A percentile compares a stretch with the other conserved stretches of the same genome.
Conservation (phyloP, 306 rosid genomes). For the Aeschynomene evenia region DNA sequence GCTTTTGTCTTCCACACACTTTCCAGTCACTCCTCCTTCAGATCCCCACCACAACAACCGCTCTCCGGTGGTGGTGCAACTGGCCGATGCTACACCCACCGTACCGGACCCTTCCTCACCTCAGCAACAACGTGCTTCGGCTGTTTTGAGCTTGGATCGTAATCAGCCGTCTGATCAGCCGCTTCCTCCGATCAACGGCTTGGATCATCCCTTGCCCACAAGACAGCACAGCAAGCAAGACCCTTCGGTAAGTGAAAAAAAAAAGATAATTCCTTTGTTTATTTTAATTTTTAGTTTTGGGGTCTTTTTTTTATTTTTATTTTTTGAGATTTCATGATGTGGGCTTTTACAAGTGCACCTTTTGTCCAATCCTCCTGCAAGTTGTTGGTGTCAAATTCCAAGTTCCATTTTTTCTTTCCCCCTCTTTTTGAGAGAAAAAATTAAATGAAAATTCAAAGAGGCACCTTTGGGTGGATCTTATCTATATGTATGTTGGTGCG, state of each 20-base stretch:
- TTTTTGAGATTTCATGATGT: conserved; percentile 32
- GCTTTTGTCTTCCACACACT: conserved; percentile 52
- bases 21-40: conserved; percentile 52
- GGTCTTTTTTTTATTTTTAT: conserved; percentile 11
- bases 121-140: neutral
- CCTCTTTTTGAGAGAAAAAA: neutral
- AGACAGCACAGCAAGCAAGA: conserved; percentile 33
- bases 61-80: conserved; percentile 73
- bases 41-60: conserved; percentile 68
- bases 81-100: conserved; percentile 21
- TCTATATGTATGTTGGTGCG: neutral
- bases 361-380: conserved; percentile 39
- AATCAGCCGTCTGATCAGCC: conserved; percentile 51
- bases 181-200: conserved; percentile 41
- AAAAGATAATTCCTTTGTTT: neutral
- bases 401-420: neutral
- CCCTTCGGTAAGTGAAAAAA: conserved; percentile 53
- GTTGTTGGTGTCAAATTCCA: conserved; percentile 29
- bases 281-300: neutral
- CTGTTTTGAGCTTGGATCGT: conserved; percentile 29
- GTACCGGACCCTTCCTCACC: conserved; percentile 22
- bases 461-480: conserved; percentile 11
- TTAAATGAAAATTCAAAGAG: neutral
- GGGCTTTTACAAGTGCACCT: conserved; percentile 55
- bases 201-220: conserved; percentile 36